Base-by-base conservation (phyloP, 495 filamentous ascomycete species). In the Aspergillus cavernicola region DNA sequence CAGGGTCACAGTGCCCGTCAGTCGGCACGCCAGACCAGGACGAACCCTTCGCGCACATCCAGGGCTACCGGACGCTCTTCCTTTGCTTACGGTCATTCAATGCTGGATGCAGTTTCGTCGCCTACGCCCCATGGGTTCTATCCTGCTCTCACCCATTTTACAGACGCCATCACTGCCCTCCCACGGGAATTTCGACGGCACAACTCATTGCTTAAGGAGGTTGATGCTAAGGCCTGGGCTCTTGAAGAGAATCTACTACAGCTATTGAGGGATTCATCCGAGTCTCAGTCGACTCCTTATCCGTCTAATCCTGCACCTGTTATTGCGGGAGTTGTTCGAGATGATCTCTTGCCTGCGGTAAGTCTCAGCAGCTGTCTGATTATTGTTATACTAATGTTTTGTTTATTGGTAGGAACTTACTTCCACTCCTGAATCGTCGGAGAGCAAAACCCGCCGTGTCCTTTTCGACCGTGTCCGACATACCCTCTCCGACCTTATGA, bases 101-200 rank as follows among this genome's bases (percentile, higher is more conserved):
- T 59, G 55, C 61, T 53, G 32, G 65, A 69, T 53, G 58, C 72
- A 43, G 53, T 67, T 36, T 51, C 70, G 31, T 61, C 64, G 12
- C 45, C 67, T 59, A 64, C 66, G 22, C 65, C 74, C 26, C 81
- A 80, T 37, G 84, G 84, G 33, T 86, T 98, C 74, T 95, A 92
- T 60, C 95, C 93, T 46, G 95, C 91, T 20, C 86, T 97, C 55
- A 91, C 89, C 23, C 88, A 92, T 72, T 99, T 97, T 69, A 87
- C 92, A 50, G 91, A 97, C 68, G 84, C 91, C 40, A 88, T 97
- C 59, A 86, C 87, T 16, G 92, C 95, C 20, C 84, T 99, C 5
- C 93, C 93, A 7, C 88, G 90, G 65, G 93, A 99, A 64, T 89
- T 96, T 47, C 88, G 95, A 50, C 81, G 90, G 54, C 92, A 99